Conservation (phyloP, 116 monocot species). For the Dioscorea cayenensis region DNA sequence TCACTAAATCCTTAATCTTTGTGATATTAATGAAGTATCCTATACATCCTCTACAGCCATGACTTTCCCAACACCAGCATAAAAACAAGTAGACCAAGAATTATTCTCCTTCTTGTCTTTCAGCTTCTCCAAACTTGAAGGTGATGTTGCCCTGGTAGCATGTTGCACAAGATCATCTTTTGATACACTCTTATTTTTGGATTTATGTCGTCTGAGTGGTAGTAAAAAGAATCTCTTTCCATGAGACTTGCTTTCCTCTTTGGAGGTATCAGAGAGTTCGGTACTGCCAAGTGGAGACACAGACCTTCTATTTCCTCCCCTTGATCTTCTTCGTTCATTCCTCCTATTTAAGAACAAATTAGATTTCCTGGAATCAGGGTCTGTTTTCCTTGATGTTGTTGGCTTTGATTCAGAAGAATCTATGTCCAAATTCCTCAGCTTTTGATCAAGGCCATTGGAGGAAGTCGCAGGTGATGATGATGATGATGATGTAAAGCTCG, state of each 20-base stretch:
- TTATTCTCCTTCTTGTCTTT: constrained; percentile 26
- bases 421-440: background rate
- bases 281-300: constrained; percentile 30
- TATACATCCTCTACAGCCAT: constrained; percentile 30
- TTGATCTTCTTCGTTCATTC: background rate
- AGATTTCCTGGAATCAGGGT: background rate
- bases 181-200: constrained; percentile 14
- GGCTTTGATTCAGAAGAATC: background rate
- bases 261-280: constrained; percentile 22
- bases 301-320: constrained; percentile 16
- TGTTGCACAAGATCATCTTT: constrained; percentile 12
- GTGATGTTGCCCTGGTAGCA: background rate
- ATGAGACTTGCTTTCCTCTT: constrained; percentile 29
- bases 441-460: background rate
- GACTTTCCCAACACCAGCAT: constrained; percentile 36
- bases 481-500: background rate
- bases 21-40: no score
- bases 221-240: constrained; percentile 29
- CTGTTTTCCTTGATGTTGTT: background rate
- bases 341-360: background rate
- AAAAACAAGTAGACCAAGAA: constrained; percentile 41
- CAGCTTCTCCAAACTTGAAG: constrained; percentile 11
- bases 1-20: no score
- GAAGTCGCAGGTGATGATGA: no score
- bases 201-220: constrained; percentile 26